Conservation (phyloP, 208 protist species). For the Crithidia bombi region DNA sequence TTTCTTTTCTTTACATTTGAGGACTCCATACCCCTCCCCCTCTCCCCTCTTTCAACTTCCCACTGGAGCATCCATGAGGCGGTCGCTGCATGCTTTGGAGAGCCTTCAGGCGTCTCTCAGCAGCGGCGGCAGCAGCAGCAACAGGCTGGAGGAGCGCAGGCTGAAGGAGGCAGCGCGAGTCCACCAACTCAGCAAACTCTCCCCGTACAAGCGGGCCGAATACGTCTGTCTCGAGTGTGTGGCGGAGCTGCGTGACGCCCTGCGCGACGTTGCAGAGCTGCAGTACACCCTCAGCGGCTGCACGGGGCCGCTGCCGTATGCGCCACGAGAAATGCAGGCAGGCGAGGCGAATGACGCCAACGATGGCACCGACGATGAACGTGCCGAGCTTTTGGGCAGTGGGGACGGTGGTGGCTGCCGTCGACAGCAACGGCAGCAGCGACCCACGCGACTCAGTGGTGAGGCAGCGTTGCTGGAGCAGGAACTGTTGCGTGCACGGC, state of each 20-base stretch:
- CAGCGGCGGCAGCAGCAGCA: conserved; percentile 7
- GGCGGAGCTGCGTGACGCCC: conserved; percentile 37
- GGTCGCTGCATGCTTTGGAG: conserved; percentile 19
- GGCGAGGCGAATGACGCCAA: conserved; percentile 1
- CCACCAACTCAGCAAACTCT: conserved; percentile 36
- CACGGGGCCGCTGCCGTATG: neutral
- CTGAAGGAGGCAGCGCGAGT: conserved; percentile 20
- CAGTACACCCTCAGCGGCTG: conserved; percentile 5
- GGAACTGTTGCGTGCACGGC: conserved; percentile 28
- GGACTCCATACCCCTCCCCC: no score
- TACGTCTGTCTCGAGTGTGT: conserved; percentile 59
- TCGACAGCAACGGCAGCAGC: neutral
- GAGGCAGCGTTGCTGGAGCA: conserved; percentile 25
- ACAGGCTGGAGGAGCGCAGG: conserved; percentile 10
- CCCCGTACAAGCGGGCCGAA: conserved; percentile 56
- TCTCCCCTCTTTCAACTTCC: no score
- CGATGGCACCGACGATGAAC: neutral
- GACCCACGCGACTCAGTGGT: neutral
- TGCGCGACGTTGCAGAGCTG: conserved; percentile 38
- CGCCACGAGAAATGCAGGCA: conserved; percentile 12
- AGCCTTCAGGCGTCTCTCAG: conserved; percentile 17
- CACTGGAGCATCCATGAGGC: conserved; percentile 16
- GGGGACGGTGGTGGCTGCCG: neutral
- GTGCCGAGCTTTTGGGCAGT: conserved; percentile 6
- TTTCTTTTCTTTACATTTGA: neutral